Percentiles rank a stretch among this genome's conserved stretches.
Evolutionary conservation across 116 monocot species (phyloP).

Genomic region (Trichopus zeylanicus): DNA sequence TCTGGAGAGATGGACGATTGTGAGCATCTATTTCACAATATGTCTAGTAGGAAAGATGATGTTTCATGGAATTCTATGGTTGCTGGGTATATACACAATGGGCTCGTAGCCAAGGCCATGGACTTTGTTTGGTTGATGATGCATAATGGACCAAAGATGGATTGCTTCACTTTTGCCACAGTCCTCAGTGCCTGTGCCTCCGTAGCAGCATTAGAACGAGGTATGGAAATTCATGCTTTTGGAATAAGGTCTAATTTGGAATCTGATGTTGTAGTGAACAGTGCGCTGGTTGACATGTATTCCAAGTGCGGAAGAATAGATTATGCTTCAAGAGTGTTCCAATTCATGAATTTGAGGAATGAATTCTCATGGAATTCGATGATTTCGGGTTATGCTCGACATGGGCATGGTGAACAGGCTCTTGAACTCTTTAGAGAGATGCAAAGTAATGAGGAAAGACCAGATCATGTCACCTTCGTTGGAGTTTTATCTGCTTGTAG

Average conservation of each 20-base stretch:
- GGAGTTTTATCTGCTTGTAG: conserved; percentile 39
- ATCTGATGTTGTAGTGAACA: conserved; percentile 31
- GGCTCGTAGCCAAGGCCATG: conserved; percentile 14
- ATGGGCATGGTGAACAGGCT: conserved; percentile 20
- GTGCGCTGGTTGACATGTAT: conserved; percentile 68
- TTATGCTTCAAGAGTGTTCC: conserved; percentile 23
- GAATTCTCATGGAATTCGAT: conserved; percentile 38
- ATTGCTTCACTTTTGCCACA: conserved; percentile 26
- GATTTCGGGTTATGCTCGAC: conserved; percentile 31
- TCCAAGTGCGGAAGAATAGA: conserved; percentile 58
- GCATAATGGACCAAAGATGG: conserved; percentile 15
- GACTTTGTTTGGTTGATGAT: conserved; percentile 37
- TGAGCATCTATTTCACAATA: conserved; percentile 18
- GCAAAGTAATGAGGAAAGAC: conserved; percentile 9
- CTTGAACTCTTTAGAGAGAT: conserved; percentile 24
- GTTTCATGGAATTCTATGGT: conserved; percentile 47
- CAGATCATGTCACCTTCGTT: conserved; percentile 31
- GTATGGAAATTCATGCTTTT: conserved; percentile 31
- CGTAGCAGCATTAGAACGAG: conserved; percentile 19
- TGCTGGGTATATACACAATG: conserved; percentile 31
- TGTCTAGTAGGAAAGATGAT: conserved; percentile 24
- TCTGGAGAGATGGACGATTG: conserved; percentile 19
- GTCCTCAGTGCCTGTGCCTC: conserved; percentile 29
- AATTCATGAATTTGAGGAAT: conserved; percentile 21
- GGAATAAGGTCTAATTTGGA: conserved; percentile 5